These are phyloP conservation scores for Ailanthus altissimus DNA, from an alignment of 345 rosid genomes.

Conservation along the genomic window DNA sequence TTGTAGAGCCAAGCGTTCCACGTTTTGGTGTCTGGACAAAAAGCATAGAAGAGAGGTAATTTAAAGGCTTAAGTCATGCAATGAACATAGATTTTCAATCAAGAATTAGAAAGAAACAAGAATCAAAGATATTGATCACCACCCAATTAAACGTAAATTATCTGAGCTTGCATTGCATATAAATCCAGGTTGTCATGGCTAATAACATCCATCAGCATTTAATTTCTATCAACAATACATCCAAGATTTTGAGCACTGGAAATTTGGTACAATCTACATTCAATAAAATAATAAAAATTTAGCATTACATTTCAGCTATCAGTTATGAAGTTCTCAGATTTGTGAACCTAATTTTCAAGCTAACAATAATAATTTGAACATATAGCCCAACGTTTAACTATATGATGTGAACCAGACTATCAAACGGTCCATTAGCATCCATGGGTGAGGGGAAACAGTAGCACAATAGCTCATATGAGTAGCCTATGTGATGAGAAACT, in stretches of 20 bases:
- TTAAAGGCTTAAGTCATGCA: background rate
- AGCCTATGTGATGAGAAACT: too few species aligned
- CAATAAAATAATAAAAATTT: background rate
- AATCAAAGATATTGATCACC: background rate
- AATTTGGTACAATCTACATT: background rate
- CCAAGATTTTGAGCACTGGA: background rate
- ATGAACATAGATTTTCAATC: background rate
- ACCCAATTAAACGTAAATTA: background rate
- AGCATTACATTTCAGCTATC: background rate
- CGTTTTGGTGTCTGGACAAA: conserved; percentile 33
- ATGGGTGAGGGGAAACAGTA: too few species aligned
- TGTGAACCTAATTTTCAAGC: conserved; percentile 4
- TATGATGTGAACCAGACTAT: too few species aligned
- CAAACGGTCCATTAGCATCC: too few species aligned
- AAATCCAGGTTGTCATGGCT: background rate
- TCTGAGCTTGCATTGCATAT: background rate
- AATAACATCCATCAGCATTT: conserved; percentile 2
- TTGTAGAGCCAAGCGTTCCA: conserved; percentile 16
- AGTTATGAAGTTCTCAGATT: background rate
- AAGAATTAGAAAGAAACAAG: background rate
- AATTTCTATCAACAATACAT: background rate
- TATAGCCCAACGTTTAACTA: background rate
- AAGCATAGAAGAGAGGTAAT: conserved; percentile 9
- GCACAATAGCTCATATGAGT: too few species aligned
- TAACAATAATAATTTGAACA: background rate